phyloP scores from a whole-genome alignment of 2,329 filamentous ascomycete species.

The Aspergillus transmontanensis region DNA sequence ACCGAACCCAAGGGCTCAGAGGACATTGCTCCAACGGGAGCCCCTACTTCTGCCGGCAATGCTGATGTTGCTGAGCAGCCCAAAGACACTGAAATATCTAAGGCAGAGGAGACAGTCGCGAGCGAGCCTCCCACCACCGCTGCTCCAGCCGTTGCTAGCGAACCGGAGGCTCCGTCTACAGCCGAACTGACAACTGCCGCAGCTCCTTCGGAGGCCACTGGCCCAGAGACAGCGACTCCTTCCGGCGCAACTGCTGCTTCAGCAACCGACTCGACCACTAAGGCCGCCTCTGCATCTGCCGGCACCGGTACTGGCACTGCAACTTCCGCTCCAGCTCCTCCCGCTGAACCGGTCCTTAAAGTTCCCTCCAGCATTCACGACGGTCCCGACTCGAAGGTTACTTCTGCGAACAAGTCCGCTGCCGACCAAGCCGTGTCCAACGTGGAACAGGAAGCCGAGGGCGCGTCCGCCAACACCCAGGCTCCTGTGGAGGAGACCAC shows the following conservation, averaged over 20 bases:
- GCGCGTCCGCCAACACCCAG: slow-evolving; percentile 10
- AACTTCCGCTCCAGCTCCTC: not conserved
- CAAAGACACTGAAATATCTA: slow-evolving; percentile 14
- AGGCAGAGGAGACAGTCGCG: slow-evolving; percentile 12
- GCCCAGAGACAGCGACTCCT: not conserved
- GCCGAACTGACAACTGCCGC: slow-evolving; percentile 6
- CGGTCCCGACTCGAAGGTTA: not conserved
- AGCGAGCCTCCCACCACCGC: slow-evolving; percentile 17
- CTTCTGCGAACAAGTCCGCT: slow-evolving; percentile 7
- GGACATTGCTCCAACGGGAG: slow-evolving; percentile 11
- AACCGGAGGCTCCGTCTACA: not conserved
- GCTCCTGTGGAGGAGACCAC: not conserved
- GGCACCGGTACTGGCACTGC: not conserved
- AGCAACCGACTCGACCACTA: not conserved
- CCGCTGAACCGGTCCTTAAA: not conserved
- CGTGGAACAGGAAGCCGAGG: slow-evolving; percentile 13
- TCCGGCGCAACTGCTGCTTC: slow-evolving; percentile 2
- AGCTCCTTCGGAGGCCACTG: not conserved
- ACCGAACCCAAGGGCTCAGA: slow-evolving; percentile 7
- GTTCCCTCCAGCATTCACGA: not conserved
- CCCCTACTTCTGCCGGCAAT: slow-evolving; percentile 19
- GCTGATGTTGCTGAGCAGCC: slow-evolving; percentile 11
- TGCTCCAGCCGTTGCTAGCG: not conserved
- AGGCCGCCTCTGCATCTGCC: slow-evolving; percentile 1
- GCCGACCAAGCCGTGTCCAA: slow-evolving; percentile 13